Evolutionary conservation across 2,329 filamentous ascomycete species (phyloP).

Genomic region (Fonsecaea multimorphosa): DNA sequence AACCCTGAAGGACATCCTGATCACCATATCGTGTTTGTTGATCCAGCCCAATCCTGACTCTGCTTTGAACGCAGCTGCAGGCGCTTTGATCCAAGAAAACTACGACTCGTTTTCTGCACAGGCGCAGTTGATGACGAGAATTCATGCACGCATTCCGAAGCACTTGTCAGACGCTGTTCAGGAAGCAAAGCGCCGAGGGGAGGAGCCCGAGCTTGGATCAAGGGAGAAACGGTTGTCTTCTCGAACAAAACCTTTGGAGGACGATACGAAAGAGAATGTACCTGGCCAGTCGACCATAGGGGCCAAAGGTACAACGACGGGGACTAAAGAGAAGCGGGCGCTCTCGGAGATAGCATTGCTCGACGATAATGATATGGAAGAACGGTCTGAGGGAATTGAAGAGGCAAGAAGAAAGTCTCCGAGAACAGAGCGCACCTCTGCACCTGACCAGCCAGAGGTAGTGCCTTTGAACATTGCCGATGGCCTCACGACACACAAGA

Average conservation of each 20-base stretch:
- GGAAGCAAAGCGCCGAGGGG: slow-evolving; percentile 62
- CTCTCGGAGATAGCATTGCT: slow-evolving; percentile 50
- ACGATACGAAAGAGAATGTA: slow-evolving; percentile 58
- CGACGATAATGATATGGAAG: slow-evolving; percentile 40
- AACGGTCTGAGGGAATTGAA: not conserved
- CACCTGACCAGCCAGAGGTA: not conserved
- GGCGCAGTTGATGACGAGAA: slow-evolving; percentile 66
- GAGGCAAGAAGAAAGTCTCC: slow-evolving; percentile 46
- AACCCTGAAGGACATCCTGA: slow-evolving; percentile 64
- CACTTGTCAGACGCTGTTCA: slow-evolving; percentile 53
- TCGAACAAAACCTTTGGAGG: slow-evolving; percentile 40
- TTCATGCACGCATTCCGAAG: slow-evolving; percentile 62
- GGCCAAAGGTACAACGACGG: slow-evolving; percentile 43
- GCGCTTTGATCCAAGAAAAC: slow-evolving; percentile 64
- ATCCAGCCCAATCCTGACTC: slow-evolving; percentile 70
- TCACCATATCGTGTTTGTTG: slow-evolving; percentile 66
- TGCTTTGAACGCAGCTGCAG: slow-evolving; percentile 66
- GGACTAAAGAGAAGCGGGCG: slow-evolving; percentile 50
- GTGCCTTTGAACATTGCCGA: not conserved
- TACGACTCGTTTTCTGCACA: slow-evolving; percentile 63
- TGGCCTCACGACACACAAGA: slow-evolving; percentile 39
- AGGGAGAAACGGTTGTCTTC: not conserved
- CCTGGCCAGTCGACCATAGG: slow-evolving; percentile 48
- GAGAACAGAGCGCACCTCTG: slow-evolving; percentile 40
- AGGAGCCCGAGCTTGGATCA: slow-evolving; percentile 48